Percentiles rank a stretch among this genome's conserved stretches.
Conservation (phyloP, 257 asterid species). For the Nicotiana undulata region DNA sequence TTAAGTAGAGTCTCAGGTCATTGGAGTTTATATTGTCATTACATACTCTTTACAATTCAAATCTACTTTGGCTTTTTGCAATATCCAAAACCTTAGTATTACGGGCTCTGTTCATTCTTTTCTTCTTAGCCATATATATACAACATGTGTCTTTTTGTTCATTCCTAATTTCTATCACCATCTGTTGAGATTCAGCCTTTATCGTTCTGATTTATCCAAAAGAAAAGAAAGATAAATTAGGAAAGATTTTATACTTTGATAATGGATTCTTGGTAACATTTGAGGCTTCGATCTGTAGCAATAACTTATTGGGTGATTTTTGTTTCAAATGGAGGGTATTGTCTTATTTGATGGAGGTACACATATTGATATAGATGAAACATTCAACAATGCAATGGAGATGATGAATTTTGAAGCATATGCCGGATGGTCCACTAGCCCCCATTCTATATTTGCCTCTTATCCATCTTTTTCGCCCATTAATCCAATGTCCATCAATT, state of each 20-base stretch:
- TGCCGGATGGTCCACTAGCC: conserved; percentile 60
- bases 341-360: conserved; percentile 24
- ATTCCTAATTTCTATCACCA: not conserved
- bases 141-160: not conserved
- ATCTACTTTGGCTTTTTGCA: not conserved
- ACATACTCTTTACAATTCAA: not conserved
- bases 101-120: not conserved
- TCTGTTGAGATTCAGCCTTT: conserved; percentile 1
- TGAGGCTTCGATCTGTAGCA: not conserved
- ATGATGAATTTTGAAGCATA: conserved; percentile 48
- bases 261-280: conserved; percentile 8
- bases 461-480: conserved; percentile 36
- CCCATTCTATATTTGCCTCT: conserved; percentile 36
- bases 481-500: conserved; percentile 10
- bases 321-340: conserved; percentile 25
- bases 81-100: not conserved
- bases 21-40: not conserved
- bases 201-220: no score
- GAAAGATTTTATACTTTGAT: conserved; percentile 12
- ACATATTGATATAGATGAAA: conserved; percentile 41
- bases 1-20: not conserved
- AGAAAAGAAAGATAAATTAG: not conserved
- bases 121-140: not conserved
- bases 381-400: conserved; percentile 33
- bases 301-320: not conserved